Evolutionary conservation across 176 grass and related monocot genomes (phyloP).

Genomic region (Phoenix dactylifera): DNA sequence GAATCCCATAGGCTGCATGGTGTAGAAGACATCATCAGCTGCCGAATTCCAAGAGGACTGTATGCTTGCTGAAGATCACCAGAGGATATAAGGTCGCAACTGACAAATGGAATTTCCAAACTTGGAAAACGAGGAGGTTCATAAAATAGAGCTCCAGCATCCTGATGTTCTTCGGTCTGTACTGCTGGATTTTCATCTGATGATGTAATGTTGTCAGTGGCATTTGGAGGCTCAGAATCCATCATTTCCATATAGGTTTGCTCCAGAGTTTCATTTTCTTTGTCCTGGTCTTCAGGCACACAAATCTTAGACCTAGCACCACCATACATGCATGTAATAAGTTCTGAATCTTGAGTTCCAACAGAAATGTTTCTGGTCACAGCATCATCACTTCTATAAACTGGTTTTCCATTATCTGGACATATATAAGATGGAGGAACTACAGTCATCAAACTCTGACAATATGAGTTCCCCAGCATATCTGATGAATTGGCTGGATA

Average conservation of each 20-base stretch:
- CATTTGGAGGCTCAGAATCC: conserved; percentile 10
- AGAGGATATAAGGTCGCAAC: conserved; percentile 80
- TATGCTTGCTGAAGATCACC: conserved; percentile 64
- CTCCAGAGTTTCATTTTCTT: conserved; percentile 21
- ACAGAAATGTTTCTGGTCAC: conserved; percentile 16
- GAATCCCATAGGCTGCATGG: conserved; percentile 62
- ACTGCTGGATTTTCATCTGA: conserved; percentile 10
- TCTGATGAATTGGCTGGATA: conserved; percentile 7
- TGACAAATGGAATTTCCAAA: conserved; percentile 87
- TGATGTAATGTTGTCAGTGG: conserved; percentile 16
- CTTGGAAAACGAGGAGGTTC: conserved; percentile 80
- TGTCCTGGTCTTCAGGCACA: conserved; percentile 14
- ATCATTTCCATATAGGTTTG: conserved; percentile 10
- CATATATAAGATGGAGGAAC: conserved; percentile 27
- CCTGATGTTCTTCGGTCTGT: conserved; percentile 17
- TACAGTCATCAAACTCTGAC: conserved; percentile 36
- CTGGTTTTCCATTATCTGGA: conserved; percentile 13
- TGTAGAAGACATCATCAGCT: conserved; percentile 63
- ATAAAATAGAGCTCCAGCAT: conserved; percentile 52
- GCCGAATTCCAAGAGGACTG: conserved; percentile 87
- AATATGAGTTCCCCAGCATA: conserved; percentile 38
- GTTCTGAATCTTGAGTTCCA: conserved; percentile 33
- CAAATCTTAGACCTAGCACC: conserved; percentile 10
- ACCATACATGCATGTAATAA: conserved; percentile 26
- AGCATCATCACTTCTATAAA: conserved; percentile 8